These are phyloP conservation scores for Allium fistulosum DNA, from an alignment of 106 monocot species.

Conservation along the genomic window DNA sequence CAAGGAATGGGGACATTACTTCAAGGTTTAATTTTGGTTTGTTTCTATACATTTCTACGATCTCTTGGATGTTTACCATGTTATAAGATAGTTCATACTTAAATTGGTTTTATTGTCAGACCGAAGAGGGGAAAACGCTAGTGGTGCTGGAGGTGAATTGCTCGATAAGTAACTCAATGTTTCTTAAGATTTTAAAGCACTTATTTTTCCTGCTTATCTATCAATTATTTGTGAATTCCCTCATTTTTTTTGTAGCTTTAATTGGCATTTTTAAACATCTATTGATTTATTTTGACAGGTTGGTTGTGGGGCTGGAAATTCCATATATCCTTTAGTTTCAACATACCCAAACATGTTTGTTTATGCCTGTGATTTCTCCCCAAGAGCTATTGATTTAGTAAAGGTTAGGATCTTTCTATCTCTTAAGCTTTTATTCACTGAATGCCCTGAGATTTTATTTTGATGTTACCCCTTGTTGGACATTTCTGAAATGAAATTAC, in stretches of 20 bases:
- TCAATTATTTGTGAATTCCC: too few relatives aligned
- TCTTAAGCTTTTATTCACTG: not conserved
- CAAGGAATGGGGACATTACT: slow-evolving; percentile 93
- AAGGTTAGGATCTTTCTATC: slow-evolving; percentile 41
- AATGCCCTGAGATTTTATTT: too few relatives aligned
- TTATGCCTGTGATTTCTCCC: slow-evolving; percentile 93
- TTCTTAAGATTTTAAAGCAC: too few relatives aligned
- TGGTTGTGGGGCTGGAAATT: slow-evolving; percentile 96
- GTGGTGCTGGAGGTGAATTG: slow-evolving; percentile 72
- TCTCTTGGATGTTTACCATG: not conserved
- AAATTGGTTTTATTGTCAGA: slow-evolving; percentile 15
- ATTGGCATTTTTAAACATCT: too few relatives aligned
- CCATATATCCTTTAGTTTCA: slow-evolving; percentile 70
- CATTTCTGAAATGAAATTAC: too few relatives aligned
- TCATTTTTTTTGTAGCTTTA: too few relatives aligned
- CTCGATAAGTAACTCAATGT: too few relatives aligned
- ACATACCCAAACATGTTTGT: slow-evolving; percentile 60
- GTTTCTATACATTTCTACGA: not conserved
- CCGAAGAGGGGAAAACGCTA: slow-evolving; percentile 24
- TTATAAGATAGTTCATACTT: not conserved
- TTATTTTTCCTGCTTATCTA: too few relatives aligned
- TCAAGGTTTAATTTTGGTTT: slow-evolving; percentile 31
- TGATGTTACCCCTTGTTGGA: too few relatives aligned
- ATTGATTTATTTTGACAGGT: slow-evolving; percentile 29
- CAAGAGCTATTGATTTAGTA: slow-evolving; percentile 80